Percentiles rank a stretch among this genome's conserved stretches.
These are phyloP conservation scores for Candida nanaspora DNA, from an alignment of 805 yeast genomes.

Conservation along the genomic window DNA sequence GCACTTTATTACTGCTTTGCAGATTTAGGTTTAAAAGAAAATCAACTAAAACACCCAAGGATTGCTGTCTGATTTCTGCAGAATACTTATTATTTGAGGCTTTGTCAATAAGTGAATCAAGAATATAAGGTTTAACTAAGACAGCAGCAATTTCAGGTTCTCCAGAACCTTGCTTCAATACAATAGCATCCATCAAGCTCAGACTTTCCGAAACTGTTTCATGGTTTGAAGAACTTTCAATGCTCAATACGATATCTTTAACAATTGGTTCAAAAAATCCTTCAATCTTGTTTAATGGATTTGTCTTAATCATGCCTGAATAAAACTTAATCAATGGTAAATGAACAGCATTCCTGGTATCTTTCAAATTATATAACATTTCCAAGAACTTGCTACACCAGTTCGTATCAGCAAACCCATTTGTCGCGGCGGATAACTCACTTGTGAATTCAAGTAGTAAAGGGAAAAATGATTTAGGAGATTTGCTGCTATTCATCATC, in stretches of 20 bases:
- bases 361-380: constrained; percentile 12
- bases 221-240: constrained; percentile 18
- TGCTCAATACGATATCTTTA: constrained; percentile 12
- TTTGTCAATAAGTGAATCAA: constrained; percentile 14
- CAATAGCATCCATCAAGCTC: constrained; percentile 13
- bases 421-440: constrained; percentile 19
- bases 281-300: constrained; percentile 21
- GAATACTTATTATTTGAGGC: constrained; percentile 24
- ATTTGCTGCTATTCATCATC: constrained; percentile 6
- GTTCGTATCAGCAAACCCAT: constrained; percentile 14
- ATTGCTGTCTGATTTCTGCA: constrained; percentile 24
- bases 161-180: constrained; percentile 6
- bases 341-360: constrained; percentile 18
- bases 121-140: not conserved
- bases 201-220: constrained; percentile 25
- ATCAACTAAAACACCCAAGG: constrained; percentile 16
- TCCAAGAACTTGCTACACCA: constrained; percentile 13
- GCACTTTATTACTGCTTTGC: not conserved
- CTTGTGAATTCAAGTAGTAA: constrained; percentile 18
- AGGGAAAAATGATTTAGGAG: constrained; percentile 7
- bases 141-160: constrained; percentile 2
- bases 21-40: constrained; percentile 10
- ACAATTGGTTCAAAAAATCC: constrained; percentile 6
- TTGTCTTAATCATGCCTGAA: constrained; percentile 24
- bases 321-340: constrained; percentile 30